Percentiles rank a stretch among this genome's conserved stretches.
Evolutionary conservation across 352 stramenopile genomes (phyloP).

Genomic region (Globisporangium canariense): DNA sequence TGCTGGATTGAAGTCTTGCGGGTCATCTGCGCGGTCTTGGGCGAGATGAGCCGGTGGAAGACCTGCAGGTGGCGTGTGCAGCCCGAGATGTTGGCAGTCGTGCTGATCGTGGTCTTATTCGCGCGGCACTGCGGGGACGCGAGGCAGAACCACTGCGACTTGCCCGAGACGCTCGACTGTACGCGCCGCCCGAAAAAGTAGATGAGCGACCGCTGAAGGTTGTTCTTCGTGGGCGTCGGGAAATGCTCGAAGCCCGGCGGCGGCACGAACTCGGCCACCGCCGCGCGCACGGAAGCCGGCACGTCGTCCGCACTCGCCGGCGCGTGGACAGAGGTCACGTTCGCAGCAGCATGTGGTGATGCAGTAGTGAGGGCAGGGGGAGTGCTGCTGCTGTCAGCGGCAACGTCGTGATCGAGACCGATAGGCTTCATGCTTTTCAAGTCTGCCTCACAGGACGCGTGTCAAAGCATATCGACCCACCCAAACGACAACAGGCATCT

Average conservation of each 20-base stretch:
- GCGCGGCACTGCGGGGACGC: constrained; percentile 21
- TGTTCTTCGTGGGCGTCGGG: constrained; percentile 24
- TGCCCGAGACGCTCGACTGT: constrained; percentile 6
- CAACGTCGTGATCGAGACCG: not conserved
- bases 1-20: constrained; percentile 6
- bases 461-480: too few relatives aligned
- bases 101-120: constrained; percentile 24
- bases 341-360: not conserved
- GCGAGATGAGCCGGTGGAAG: constrained; percentile 24
- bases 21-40: constrained; percentile 20
- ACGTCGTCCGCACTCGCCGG: constrained; percentile 12
- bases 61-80: constrained; percentile 25
- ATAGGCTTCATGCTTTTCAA: not conserved
- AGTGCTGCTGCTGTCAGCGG: not conserved
- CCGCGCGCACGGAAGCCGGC: constrained; percentile 9
- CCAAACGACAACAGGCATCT: too few relatives aligned
- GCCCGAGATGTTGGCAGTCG: constrained; percentile 22
- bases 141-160: constrained; percentile 27
- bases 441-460: too few relatives aligned
- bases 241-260: constrained; percentile 19
- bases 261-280: constrained; percentile 15
- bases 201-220: constrained; percentile 25
- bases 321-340: not conserved
- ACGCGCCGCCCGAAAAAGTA: constrained; percentile 25
- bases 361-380: not conserved